phyloP scores from a whole-genome alignment of 192 early-diverging fungal genomes.

The Funneliformis mosseae region DNA sequence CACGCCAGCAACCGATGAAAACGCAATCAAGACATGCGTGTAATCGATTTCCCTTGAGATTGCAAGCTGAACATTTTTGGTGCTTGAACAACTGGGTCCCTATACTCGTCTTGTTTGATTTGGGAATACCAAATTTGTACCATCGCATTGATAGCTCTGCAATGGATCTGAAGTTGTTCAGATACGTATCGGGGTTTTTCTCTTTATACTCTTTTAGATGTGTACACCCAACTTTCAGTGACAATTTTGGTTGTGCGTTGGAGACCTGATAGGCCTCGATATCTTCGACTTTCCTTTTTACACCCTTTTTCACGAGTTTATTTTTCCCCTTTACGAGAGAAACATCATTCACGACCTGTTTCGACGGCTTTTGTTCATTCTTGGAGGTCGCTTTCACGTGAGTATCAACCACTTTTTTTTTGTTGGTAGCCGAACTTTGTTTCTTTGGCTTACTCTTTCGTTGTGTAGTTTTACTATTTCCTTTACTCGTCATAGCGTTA shows the following conservation, averaged over 20 bases:
- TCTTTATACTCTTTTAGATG: conserved; percentile 6
- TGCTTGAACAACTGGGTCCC: neutral
- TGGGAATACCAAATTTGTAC: conserved; percentile 1
- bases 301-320: neutral
- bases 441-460: neutral
- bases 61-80: conserved; percentile 5
- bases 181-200: neutral
- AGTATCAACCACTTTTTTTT: neutral
- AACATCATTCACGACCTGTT: neutral
- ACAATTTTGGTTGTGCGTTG: neutral
- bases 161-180: conserved; percentile 3
- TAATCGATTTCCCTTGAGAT: conserved; percentile 43
- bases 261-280: neutral
- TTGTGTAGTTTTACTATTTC: neutral
- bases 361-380: neutral
- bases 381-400: neutral
- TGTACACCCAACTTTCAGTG: neutral
- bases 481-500: neutral
- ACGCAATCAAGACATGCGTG: conserved; percentile 88
- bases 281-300: neutral
- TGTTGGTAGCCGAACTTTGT: neutral
- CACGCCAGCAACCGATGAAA: conserved; percentile 75
- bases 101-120: neutral
- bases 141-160: conserved; percentile 20
- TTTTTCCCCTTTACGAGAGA: neutral